Evolutionary conservation across 805 yeast species (phyloP), one percentile per base, ranked within the genome.

Genomic region (Suhomyces xylopsoci): DNA sequence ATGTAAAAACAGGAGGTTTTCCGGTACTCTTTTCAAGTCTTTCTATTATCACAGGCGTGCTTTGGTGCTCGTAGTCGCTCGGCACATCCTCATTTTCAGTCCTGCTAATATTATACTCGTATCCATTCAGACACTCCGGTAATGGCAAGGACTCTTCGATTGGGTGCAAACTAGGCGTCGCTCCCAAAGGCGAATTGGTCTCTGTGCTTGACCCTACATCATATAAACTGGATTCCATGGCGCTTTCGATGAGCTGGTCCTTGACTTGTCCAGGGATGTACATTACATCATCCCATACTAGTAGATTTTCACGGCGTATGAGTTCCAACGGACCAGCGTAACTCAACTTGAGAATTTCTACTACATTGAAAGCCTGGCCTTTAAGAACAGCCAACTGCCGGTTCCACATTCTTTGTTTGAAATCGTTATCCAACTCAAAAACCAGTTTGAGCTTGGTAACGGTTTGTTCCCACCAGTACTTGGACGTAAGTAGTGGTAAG

Each of bases 341-440:
- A 0, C 76, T 71, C 30, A 71, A 68, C 60, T 82, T 82, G 50
- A 87, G 65, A 1, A 86, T 77, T 58, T 87, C 90, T 3, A 85
- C 87, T 2, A 87, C 85, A 57, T 85, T 86, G 69, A 84, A 86
- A 0, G 92, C 89, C 62, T 87, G 92, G 0, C 92, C 93, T 62
- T 87, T 87, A 61, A 87, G 61, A 2, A 87, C 86, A 0, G 88
- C 84, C 73, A 86, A 74, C 59, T 87, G 92, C 53, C 80, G 80
- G 28, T 67, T 72, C 83, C 88, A 87, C 83, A 85, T 78, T 43
- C 89, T 68, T 51, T 80, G 81, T 55, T 80, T 83, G 64, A 84
- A 87, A 52, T 85, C 88, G 0, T 76, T 63, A 61, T 87, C 91
- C 41, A 78, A 70, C 47, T 76, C 68, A 56, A 84, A 82, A 47